Evolutionary conservation across 148 eudicot genomes (phyloP).

Genomic region (Chenopodium album): DNA sequence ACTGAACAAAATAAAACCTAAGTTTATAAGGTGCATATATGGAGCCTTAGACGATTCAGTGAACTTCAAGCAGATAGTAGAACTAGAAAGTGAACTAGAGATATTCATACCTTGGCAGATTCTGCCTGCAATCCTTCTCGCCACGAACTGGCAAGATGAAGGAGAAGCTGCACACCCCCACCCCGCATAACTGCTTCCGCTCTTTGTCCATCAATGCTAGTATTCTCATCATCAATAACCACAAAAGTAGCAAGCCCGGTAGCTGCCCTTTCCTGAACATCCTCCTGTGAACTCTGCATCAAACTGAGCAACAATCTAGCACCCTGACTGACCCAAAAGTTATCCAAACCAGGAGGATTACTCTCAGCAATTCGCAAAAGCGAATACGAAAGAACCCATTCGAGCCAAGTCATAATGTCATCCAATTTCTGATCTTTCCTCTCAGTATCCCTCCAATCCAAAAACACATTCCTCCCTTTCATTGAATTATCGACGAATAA

Average conservation of each 20-base stretch:
- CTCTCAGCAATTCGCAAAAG: slow-evolving; percentile 82
- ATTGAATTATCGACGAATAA: slow-evolving; percentile 59
- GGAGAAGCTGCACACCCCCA: slow-evolving; percentile 85
- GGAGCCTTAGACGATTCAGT: background rate
- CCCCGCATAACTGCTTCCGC: slow-evolving; percentile 92
- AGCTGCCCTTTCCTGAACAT: slow-evolving; percentile 96
- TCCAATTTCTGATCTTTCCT: slow-evolving; percentile 49
- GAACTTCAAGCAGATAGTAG: background rate
- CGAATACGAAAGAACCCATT: slow-evolving; percentile 84
- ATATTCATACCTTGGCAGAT: slow-evolving; percentile 75
- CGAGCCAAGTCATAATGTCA: slow-evolving; percentile 82
- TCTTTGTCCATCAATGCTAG: slow-evolving; percentile 76
- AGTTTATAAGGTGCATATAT: background rate
- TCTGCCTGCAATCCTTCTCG: slow-evolving; percentile 93
- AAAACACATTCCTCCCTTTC: slow-evolving; percentile 51
- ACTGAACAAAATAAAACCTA: too few relatives aligned
- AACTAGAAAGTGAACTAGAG: background rate
- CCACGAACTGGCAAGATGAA: slow-evolving; percentile 82
- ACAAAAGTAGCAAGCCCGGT: slow-evolving; percentile 94
- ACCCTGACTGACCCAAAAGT: slow-evolving; percentile 92
- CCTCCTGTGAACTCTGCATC: slow-evolving; percentile 86
- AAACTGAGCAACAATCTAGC: slow-evolving; percentile 74
- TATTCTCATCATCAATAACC: slow-evolving; percentile 91
- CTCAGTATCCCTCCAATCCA: slow-evolving; percentile 63
- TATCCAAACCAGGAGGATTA: slow-evolving; percentile 76